Percentiles rank a stretch among this genome's conserved stretches.
These are phyloP conservation scores for Leavenworthia alabamica DNA, from an alignment of 345 rosid genomes.

Conservation along the genomic window DNA sequence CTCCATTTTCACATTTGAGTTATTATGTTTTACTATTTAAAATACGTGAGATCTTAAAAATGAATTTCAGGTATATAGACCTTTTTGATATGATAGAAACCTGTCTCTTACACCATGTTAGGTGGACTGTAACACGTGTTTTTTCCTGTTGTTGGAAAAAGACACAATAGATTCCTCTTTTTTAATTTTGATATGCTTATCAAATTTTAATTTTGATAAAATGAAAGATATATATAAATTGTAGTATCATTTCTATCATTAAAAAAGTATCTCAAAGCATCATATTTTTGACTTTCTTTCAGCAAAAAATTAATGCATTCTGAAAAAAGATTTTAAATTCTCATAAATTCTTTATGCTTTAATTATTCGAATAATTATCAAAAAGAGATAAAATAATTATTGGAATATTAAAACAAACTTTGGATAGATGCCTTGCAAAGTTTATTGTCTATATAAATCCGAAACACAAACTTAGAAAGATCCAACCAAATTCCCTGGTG, in stretches of 20 bases:
- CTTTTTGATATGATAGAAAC: neutral
- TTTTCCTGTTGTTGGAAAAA: neutral
- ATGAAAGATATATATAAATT: neutral
- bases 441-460: constrained; percentile 71
- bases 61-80: neutral
- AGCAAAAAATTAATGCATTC: neutral
- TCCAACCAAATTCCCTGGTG: constrained; percentile 49
- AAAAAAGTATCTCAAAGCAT: neutral
- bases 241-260: neutral
- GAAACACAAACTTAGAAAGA: constrained; percentile 69
- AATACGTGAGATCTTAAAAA: neutral
- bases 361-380: no score
- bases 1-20: neutral
- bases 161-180: constrained; percentile 13
- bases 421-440: neutral
- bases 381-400: no score
- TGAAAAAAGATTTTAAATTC: neutral
- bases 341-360: no score
- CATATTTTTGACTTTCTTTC: neutral
- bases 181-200: neutral
- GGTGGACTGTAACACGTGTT: constrained; percentile 20
- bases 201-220: neutral
- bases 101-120: neutral
- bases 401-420: neutral
- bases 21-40: neutral